These are phyloP conservation scores for Papiliotrema terrestris DNA, from an alignment of 1,284 basidiomycete species.

Conservation along the genomic window DNA sequence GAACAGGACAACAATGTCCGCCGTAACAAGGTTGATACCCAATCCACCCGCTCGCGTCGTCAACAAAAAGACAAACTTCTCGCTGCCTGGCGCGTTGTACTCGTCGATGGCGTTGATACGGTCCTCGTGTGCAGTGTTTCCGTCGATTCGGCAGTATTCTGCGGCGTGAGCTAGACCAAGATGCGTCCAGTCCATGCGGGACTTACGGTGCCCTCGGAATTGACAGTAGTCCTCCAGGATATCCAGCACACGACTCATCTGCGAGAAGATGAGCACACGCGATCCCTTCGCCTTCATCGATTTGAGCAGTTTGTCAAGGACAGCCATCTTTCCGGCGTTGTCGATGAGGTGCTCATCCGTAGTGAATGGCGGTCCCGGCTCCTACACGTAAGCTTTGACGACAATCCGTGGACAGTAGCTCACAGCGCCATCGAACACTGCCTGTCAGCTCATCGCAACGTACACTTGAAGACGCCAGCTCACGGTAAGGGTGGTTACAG, in stretches of 20 bases:
- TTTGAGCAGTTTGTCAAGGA: constrained; percentile 87
- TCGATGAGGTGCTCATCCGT: constrained; percentile 95
- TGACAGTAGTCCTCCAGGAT: constrained; percentile 97
- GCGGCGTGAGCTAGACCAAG: constrained; percentile 3
- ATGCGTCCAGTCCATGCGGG: not conserved
- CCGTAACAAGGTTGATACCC: constrained; percentile 94
- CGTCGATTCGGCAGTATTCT: constrained; percentile 98
- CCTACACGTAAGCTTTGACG: constrained; percentile 63
- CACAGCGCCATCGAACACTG: constrained; percentile 51
- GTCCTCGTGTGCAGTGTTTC: constrained; percentile 91
- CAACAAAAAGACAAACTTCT: constrained; percentile 95
- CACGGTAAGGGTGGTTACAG: constrained; percentile 59
- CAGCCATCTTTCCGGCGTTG: constrained; percentile 96
- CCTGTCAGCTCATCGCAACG: constrained; percentile 7
- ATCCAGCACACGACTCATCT: constrained; percentile 94
- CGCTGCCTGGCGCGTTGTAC: constrained; percentile 91
- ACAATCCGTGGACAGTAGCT: constrained; percentile 59
- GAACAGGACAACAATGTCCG: constrained; percentile 95
- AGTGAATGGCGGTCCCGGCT: constrained; percentile 97
- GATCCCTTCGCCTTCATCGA: constrained; percentile 91
- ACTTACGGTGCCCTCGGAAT: constrained; percentile 82
- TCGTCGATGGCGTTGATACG: constrained; percentile 95
- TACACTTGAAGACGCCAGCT: constrained; percentile 8
- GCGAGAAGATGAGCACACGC: constrained; percentile 93
- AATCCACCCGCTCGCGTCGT: constrained; percentile 98